Conservation (phyloP, 257 asterid species). For the Solanum pennellii region DNA sequence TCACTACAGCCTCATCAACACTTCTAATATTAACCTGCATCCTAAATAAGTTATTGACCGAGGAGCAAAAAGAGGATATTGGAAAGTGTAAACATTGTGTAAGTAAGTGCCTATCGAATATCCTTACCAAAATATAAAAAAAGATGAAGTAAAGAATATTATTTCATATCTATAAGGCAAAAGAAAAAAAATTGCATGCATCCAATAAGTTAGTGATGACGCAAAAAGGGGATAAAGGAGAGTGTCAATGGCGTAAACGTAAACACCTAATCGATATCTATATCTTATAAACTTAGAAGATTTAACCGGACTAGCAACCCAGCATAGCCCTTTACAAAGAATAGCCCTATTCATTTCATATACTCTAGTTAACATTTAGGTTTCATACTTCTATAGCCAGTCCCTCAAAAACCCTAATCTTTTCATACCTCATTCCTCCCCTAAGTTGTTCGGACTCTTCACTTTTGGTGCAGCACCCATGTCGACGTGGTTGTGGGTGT, state of each 20-base stretch:
- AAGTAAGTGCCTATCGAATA: not conserved
- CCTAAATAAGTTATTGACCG: not conserved
- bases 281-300: not conserved
- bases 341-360: not conserved
- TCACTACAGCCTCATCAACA: constrained; percentile 94
- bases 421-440: not conserved
- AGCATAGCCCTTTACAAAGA: not conserved
- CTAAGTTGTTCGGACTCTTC: not conserved
- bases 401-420: not conserved
- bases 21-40: constrained; percentile 95
- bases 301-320: not conserved
- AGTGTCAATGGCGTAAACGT: too few relatives aligned
- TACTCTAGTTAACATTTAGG: not conserved
- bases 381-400: not conserved
- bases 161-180: not conserved
- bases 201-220: not conserved
- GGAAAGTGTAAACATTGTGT: not conserved
- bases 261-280: not conserved
- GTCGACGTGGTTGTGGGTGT: not conserved
- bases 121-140: not conserved
- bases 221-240: not conserved
- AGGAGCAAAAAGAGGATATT: not conserved
- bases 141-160: not conserved
- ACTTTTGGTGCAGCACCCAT: not conserved
- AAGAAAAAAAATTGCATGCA: not conserved